phyloP scores from a whole-genome alignment of 768 basidiomycete genomes.

The Collybia mongolica region DNA sequence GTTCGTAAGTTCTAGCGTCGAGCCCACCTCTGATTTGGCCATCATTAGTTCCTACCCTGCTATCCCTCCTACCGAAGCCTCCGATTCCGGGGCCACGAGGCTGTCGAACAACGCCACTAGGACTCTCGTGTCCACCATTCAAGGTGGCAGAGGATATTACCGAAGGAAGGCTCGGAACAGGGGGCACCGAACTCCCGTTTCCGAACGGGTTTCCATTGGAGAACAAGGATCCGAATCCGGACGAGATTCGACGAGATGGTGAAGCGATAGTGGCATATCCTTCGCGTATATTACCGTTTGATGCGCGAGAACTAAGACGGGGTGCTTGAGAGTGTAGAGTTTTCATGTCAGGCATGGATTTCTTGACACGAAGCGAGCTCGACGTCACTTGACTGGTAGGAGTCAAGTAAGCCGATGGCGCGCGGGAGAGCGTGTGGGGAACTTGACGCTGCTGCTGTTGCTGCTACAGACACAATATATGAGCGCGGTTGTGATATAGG shows the following conservation, averaged over 20 bases:
- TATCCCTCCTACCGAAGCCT: conserved; percentile 74
- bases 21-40: conserved; percentile 63
- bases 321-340: conserved; percentile 78
- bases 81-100: conserved; percentile 79
- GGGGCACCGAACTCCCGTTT: conserved; percentile 51
- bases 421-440: conserved; percentile 73
- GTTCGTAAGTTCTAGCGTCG: conserved; percentile 85
- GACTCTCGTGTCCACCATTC: conserved; percentile 44
- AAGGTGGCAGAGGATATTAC: conserved; percentile 44
- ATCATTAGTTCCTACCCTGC: conserved; percentile 46
- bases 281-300: conserved; percentile 85
- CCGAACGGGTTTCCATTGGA: conserved; percentile 49
- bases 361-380: conserved; percentile 82
- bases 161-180: conserved; percentile 76
- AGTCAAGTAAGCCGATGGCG: conserved; percentile 77
- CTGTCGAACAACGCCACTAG: conserved; percentile 72
- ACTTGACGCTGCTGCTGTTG: conserved; percentile 45
- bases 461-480: conserved; percentile 24
- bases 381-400: conserved; percentile 48
- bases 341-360: conserved; percentile 99
- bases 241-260: conserved; percentile 73
- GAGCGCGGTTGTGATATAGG: conserved; percentile 6
- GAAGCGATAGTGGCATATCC: conserved; percentile 88
- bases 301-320: conserved; percentile 75
- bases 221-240: conserved; percentile 72